Evolutionary conservation across 306 rosid genomes (phyloP).

Genomic region (Senna siamea): DNA sequence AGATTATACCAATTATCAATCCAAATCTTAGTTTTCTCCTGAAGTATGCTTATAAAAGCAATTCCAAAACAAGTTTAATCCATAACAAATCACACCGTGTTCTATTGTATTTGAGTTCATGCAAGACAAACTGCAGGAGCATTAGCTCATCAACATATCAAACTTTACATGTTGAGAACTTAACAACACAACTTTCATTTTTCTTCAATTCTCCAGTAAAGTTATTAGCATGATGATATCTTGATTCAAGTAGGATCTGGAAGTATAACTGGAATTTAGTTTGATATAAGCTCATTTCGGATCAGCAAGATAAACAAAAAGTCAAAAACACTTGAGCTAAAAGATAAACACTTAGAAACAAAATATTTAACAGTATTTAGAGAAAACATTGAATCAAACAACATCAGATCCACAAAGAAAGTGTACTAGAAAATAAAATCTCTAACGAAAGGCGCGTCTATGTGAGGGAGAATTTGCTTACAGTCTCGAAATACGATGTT

Average conservation of each 20-base stretch:
- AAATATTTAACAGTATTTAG: no score
- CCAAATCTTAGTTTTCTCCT: slow-evolving; percentile 9
- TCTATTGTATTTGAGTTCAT: slow-evolving; percentile 19
- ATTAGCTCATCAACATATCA: slow-evolving; percentile 4
- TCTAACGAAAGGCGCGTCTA: not conserved
- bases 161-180: not conserved
- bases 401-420: slow-evolving; percentile 10
- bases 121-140: slow-evolving; percentile 18
- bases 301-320: not conserved
- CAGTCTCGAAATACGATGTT: slow-evolving; percentile 37
- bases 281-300: not conserved
- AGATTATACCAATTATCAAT: slow-evolving; percentile 19
- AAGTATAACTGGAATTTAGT: not conserved
- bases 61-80: slow-evolving; percentile 2
- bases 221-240: not conserved
- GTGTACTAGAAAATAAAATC: not conserved
- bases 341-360: not conserved
- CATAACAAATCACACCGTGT: not conserved
- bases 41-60: slow-evolving; percentile 4
- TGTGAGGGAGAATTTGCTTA: not conserved
- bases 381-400: not conserved
- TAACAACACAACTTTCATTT: not conserved
- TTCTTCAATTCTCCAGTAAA: not conserved
- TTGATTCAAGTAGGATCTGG: slow-evolving; percentile 8
- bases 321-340: not conserved